Evolutionary conservation across 306 rosid species (phyloP).

Genomic region (Acacia crassicarpa): DNA sequence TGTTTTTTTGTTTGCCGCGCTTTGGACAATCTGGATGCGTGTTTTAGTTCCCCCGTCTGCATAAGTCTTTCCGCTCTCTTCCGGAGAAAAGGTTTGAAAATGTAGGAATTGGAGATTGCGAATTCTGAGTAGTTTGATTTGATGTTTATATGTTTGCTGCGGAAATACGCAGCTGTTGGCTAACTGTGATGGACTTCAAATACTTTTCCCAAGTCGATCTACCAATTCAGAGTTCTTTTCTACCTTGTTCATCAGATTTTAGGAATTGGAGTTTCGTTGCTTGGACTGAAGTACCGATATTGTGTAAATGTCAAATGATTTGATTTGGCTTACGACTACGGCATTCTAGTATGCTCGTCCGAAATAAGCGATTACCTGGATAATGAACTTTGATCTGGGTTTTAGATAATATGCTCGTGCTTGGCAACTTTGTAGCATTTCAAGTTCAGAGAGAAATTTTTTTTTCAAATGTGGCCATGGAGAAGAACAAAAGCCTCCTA

Average conservation of each 20-base stretch:
- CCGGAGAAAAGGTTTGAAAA: slow-evolving; percentile 9
- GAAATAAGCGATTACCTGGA: neutral
- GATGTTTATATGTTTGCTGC: neutral
- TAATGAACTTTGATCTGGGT: slow-evolving; percentile 14
- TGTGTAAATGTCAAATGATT: neutral
- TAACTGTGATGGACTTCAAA: neutral
- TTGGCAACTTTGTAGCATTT: neutral
- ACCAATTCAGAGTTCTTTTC: neutral
- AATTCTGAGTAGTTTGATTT: neutral
- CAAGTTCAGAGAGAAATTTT: neutral
- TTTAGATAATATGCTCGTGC: neutral
- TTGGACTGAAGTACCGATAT: slow-evolving; percentile 10
- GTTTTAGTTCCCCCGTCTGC: neutral
- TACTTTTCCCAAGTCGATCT: slow-evolving; percentile 7
- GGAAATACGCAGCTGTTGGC: neutral
- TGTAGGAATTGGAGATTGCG: slow-evolving; percentile 21
- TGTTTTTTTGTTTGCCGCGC: slow-evolving; percentile 17
- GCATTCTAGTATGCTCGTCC: neutral
- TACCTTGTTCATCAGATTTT: neutral
- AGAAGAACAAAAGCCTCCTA: neutral
- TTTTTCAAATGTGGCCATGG: neutral
- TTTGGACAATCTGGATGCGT: slow-evolving; percentile 10
- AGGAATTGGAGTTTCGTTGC: neutral
- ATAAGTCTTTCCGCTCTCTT: slow-evolving; percentile 23
- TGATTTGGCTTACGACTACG: neutral